Conservation (phyloP, 2,329 filamentous ascomycete genomes). For the Fusarium udum region DNA sequence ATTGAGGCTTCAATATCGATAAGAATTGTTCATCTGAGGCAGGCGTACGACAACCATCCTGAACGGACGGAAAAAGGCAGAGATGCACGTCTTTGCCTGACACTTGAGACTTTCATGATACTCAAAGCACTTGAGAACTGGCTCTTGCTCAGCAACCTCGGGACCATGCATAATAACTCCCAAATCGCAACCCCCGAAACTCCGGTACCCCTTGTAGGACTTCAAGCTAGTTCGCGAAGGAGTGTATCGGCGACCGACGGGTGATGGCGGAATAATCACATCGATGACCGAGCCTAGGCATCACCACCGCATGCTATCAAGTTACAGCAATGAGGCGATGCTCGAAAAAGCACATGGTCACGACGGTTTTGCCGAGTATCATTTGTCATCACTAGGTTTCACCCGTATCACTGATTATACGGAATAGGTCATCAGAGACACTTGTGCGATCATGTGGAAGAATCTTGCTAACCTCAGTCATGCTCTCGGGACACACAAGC, state of each 20-base stretch:
- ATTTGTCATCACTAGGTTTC: constrained; percentile 2
- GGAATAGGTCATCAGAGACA: background rate
- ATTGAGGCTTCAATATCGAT: background rate
- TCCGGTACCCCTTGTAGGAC: too few species aligned
- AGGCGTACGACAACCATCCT: too few species aligned
- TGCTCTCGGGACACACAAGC: constrained; percentile 11
- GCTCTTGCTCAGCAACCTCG: background rate
- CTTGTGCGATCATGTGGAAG: constrained; percentile 11
- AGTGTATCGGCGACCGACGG: background rate
- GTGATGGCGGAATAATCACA: background rate
- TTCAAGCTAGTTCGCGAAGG: background rate
- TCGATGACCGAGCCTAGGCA: background rate
- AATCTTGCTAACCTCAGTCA: background rate
- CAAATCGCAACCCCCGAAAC: background rate
- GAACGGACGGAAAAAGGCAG: too few species aligned
- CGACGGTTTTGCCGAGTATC: background rate
- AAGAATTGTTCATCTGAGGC: background rate
- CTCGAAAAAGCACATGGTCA: background rate
- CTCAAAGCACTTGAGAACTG: background rate
- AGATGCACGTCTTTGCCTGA: background rate
- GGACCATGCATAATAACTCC: background rate
- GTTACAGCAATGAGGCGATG: background rate
- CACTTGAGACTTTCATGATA: background rate
- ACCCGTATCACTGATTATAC: constrained; percentile 4
- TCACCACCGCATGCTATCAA: background rate